These are phyloP conservation scores for Penicillium pancosmium DNA, from an alignment of 495 filamentous ascomycete genomes.

Conservation along the genomic window DNA sequence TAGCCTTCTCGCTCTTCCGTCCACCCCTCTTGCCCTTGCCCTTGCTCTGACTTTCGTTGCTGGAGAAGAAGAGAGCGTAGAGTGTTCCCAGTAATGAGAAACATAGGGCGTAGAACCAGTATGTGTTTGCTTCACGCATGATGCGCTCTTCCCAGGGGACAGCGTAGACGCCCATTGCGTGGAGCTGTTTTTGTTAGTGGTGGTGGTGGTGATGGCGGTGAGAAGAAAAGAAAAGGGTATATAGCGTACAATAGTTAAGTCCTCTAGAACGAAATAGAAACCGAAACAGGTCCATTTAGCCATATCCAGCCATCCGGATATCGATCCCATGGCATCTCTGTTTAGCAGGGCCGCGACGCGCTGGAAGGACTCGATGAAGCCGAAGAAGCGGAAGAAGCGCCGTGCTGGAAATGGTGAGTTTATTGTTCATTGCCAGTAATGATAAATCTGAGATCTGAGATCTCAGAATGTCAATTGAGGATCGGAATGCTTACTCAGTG, in stretches of 20 bases:
- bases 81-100: slow-evolving; percentile 35
- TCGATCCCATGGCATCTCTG: slow-evolving; percentile 19
- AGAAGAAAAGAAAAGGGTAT: slow-evolving; percentile 6
- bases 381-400: slow-evolving; percentile 63
- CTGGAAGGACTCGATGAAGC: slow-evolving; percentile 62
- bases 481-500: slow-evolving; percentile 29
- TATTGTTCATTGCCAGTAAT: background rate
- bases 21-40: slow-evolving; percentile 11
- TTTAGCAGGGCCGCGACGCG: slow-evolving; percentile 41
- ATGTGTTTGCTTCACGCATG: slow-evolving; percentile 59
- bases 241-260: slow-evolving; percentile 42
- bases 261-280: slow-evolving; percentile 43
- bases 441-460: background rate
- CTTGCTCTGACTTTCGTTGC: slow-evolving; percentile 7
- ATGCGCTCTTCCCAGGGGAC: slow-evolving; percentile 34
- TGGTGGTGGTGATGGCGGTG: background rate
- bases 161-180: slow-evolving; percentile 47
- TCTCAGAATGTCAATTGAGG: background rate
- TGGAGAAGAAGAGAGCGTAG: slow-evolving; percentile 25
- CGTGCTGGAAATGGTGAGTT: slow-evolving; percentile 36
- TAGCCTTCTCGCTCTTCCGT: slow-evolving; percentile 12
- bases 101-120: slow-evolving; percentile 63
- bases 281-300: slow-evolving; percentile 43
- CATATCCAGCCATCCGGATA: slow-evolving; percentile 31
- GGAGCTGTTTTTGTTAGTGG: slow-evolving; percentile 33